Evolutionary conservation across 805 yeast species (phyloP).

Genomic region (Wickerhamiella allomyrinae): DNA sequence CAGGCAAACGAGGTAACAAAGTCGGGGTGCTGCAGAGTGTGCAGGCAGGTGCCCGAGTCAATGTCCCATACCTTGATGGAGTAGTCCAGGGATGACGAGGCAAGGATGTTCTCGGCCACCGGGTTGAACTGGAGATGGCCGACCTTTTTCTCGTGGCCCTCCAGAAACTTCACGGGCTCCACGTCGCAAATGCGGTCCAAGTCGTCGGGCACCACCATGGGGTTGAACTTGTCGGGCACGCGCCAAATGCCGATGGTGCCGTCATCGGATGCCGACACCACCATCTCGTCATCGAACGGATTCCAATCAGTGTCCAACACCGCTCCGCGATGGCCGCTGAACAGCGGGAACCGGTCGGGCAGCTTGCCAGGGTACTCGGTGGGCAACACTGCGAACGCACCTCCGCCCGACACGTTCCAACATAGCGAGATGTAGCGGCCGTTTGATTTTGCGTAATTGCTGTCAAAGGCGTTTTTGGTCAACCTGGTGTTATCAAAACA

Average conservation of each 20-base stretch:
- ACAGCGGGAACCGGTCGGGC: slow-evolving; percentile 84
- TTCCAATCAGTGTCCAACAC: slow-evolving; percentile 92
- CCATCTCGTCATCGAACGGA: slow-evolving; percentile 65
- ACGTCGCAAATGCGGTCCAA: slow-evolving; percentile 54
- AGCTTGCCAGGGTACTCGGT: slow-evolving; percentile 74
- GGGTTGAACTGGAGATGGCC: slow-evolving; percentile 90
- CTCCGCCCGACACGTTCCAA: slow-evolving; percentile 95
- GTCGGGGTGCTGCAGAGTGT: slow-evolving; percentile 74
- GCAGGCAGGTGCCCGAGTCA: slow-evolving; percentile 52
- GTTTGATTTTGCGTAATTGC: slow-evolving; percentile 74
- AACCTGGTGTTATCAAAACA: slow-evolving; percentile 50
- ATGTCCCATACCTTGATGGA: slow-evolving; percentile 86
- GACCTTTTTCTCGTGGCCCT: slow-evolving; percentile 88
- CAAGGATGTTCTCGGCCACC: slow-evolving; percentile 69
- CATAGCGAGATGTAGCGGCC: slow-evolving; percentile 76
- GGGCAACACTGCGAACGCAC: slow-evolving; percentile 92
- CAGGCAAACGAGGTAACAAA: slow-evolving; percentile 86
- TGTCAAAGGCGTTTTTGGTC: slow-evolving; percentile 85
- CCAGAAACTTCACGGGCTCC: slow-evolving; percentile 49
- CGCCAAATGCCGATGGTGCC: slow-evolving; percentile 77
- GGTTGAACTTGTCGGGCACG: slow-evolving; percentile 69
- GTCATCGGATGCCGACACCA: slow-evolving; percentile 74
- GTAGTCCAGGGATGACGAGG: slow-evolving; percentile 82
- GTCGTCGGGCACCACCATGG: slow-evolving; percentile 31
- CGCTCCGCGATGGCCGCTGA: slow-evolving; percentile 90